Percentiles rank a stretch among this genome's conserved stretches.
These are phyloP conservation scores for Sphagnum tenellum DNA, from an alignment of 225 moss, liverwort and hornwort species.

Conservation along the genomic window DNA sequence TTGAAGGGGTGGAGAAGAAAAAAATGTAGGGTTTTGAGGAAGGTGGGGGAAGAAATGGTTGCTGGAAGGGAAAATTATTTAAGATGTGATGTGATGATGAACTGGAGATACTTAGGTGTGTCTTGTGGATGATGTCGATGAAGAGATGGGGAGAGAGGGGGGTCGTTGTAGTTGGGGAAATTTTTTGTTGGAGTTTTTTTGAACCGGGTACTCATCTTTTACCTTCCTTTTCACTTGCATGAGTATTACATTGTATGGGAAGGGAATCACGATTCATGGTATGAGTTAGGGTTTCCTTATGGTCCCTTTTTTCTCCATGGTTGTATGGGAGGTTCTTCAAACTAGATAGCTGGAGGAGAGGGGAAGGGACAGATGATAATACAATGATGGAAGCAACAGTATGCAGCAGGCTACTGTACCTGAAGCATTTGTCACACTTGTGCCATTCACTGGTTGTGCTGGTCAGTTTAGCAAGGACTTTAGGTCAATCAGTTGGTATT, in stretches of 20 bases:
- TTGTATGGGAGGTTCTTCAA: too few species aligned
- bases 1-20: conserved; percentile 35
- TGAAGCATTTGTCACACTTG: background rate
- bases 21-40: conserved; percentile 24
- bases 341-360: too few species aligned
- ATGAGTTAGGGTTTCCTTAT: too few species aligned
- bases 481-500: too few species aligned
- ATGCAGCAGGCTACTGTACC: conserved; percentile 3
- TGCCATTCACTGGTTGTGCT: too few species aligned
- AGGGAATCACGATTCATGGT: too few species aligned
- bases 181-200: conserved; percentile 33
- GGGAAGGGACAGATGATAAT: too few species aligned
- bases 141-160: conserved; percentile 26
- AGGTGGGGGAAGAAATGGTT: conserved; percentile 7
- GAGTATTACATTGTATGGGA: too few species aligned
- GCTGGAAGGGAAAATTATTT: too few species aligned
- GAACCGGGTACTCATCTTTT: conserved; percentile 34
- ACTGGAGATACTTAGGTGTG: conserved; percentile 31
- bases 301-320: too few species aligned
- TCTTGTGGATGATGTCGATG: conserved; percentile 37
- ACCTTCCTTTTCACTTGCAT: background rate
- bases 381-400: background rate
- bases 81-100: too few species aligned
- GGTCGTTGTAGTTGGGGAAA: conserved; percentile 13
- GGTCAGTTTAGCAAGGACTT: too few species aligned